Evolutionary conservation across 768 basidiomycete species (phyloP), one percentile per base, ranked within the genome.

Genomic region (Coprinellus micaceus): DNA sequence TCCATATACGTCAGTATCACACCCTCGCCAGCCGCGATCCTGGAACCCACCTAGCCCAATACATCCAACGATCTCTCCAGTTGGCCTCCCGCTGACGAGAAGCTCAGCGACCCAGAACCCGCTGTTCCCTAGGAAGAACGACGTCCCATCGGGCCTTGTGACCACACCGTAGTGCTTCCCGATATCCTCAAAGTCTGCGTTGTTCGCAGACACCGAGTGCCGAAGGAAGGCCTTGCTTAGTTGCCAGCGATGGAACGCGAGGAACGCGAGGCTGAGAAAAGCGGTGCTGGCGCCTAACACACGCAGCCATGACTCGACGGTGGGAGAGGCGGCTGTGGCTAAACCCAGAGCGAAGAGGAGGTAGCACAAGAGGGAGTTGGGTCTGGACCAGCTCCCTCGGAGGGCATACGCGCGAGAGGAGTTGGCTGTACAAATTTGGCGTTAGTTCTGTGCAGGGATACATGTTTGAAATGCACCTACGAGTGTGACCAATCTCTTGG

Each of bases 11-110:
- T n/a, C n/a, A n/a, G n/a, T n/a, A n/a, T n/a, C n/a, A n/a, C n/a
- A n/a, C n/a, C n/a, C n/a, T n/a, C n/a, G n/a, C n/a, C n/a, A 49
- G 9, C 47, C 54, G 22, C 63, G 65, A 21, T 21, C 6, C 43
- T 4, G 9, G 11, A 12, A 22, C 46, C 21, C 28, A 47, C 46
- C 46, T 9, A 47, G 19, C 11, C 46, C 46, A 12, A 47, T 25
- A n/a, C 46, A 47, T 10, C 46, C 46, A 22, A 47, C 46, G 22
- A 47, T 26, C 46, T 28, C 5, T 9, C 46, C 25, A 44, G 13
- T 21, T 25, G 22, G 21, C 46, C 46, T n/a, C 11, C 21, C 41
- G 19, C 41, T 13, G 10, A 6, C 41, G 7, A 22, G 7, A 22
- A 19, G 10, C 25, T 47, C 46, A 12, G 46, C 46, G n/a, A 47